Conservation (phyloP, 1,284 basidiomycete genomes). For the Sporisorium reilianum region DNA sequence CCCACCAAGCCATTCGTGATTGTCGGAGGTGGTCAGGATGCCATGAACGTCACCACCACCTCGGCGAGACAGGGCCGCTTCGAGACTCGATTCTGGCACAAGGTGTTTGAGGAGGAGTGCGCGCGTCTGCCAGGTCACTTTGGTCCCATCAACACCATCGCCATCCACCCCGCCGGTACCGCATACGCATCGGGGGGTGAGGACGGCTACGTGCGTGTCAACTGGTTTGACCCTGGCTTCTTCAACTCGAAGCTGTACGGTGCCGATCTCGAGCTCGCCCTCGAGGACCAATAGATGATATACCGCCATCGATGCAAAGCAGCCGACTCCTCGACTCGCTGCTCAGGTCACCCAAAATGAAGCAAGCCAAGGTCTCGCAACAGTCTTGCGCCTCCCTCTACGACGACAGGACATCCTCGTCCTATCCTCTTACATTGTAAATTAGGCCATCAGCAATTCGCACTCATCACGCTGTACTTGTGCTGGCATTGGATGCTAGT, state of each 20-base stretch:
- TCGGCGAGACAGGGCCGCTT: constrained; percentile 94
- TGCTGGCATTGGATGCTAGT: too few relatives aligned
- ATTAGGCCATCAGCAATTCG: constrained; percentile 27
- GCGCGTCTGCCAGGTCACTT: constrained; percentile 83
- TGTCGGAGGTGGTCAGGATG: constrained; percentile 95
- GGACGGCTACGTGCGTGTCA: constrained; percentile 79
- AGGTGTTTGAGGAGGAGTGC: constrained; percentile 96
- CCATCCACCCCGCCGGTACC: constrained; percentile 88
- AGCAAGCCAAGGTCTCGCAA: background rate
- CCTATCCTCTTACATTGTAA: constrained; percentile 18
- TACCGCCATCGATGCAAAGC: constrained; percentile 1
- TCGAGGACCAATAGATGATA: constrained; percentile 63
- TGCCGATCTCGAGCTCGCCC: constrained; percentile 63
- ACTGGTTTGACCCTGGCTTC: constrained; percentile 68
- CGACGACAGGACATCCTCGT: background rate
- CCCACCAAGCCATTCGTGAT: constrained; percentile 81
- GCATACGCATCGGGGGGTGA: constrained; percentile 95
- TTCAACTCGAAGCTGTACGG: constrained; percentile 68
- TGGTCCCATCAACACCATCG: constrained; percentile 97
- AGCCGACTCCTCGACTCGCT: background rate
- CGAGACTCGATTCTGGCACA: constrained; percentile 99
- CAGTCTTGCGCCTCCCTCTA: background rate
- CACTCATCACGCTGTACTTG: background rate
- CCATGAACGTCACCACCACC: constrained; percentile 97
- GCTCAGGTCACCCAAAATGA: constrained; percentile 15